Base-by-base conservation (phyloP, 129 eudicot genomes). In the Deinandra increscens region DNA sequence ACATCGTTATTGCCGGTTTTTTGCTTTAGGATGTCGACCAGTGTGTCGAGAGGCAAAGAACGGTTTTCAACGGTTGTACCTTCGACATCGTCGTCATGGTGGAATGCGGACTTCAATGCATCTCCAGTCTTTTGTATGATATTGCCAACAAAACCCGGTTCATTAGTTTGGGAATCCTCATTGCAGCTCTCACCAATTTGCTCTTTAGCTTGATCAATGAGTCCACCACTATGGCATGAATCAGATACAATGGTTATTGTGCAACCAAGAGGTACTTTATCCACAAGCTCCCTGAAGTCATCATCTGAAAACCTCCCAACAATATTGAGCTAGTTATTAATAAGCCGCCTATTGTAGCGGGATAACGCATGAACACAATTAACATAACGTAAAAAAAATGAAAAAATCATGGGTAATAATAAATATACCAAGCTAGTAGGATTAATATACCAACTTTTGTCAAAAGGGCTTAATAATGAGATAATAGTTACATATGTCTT, bases 201-300 rank as follows among this genome's bases (percentile, higher is more conserved):
- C 66, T 91, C 96, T 59, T 81, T 89, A 20, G 80, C 96, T 26
- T 91, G 82, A 79, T 88, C 87, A 41, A 91, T 84, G 29, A 91
- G 91, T 22, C 97, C 97, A n/a, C 97, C 96, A 63, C 97, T 91
- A 75, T 88, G 96, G 70, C 97, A 91, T 36, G 97, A 91, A 62
- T 91, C 96, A 7, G 97, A 88, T 38, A 91, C 84, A 31, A 91
- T 80, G n/a, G 96, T 91, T 77, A 91, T 68, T 60, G 73, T 81
- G 82, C 97, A 91, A 41, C 89, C 96, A 4, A 77, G 58, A 9
- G 94, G 88, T 12, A 91, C 88, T 61, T 80, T 33, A 61, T 89
- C 89, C 12, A 91, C 97, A 70, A 91, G 80, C 17, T 88, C 96
- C 75, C 89, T 88, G 48, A 91, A 86, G 71, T 91, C 97, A 71